Conservation (phyloP, 1,139 yeast species). For the Kurtzmaniella quercitrusa region DNA sequence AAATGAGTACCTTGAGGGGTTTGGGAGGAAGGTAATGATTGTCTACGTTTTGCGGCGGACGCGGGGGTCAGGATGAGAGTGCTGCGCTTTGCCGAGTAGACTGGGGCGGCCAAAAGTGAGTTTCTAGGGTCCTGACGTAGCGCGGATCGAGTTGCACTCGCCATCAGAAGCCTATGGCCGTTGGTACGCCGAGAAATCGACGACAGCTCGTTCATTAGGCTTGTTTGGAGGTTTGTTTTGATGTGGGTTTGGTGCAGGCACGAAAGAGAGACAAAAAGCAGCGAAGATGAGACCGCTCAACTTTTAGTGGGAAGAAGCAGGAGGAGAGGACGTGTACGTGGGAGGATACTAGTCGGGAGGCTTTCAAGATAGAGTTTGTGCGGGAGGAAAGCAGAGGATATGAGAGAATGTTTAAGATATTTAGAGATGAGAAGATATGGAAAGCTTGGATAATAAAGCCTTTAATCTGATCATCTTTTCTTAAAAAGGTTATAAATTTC, state of each 20-base stretch:
- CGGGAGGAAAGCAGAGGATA: no score
- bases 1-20: slow-evolving; percentile 18
- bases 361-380: background rate
- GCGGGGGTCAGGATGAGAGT: slow-evolving; percentile 41
- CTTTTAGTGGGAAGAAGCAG: background rate
- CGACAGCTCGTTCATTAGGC: slow-evolving; percentile 15
- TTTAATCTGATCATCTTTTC: no score
- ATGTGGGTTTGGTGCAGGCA: background rate
- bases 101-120: slow-evolving; percentile 7
- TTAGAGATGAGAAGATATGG: no score
- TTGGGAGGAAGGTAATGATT: slow-evolving; percentile 14
- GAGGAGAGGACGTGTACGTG: background rate
- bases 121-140: slow-evolving; percentile 10
- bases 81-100: slow-evolving; percentile 23
- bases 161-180: slow-evolving; percentile 33
- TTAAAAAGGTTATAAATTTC: no score
- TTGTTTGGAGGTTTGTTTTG: slow-evolving; percentile 2
- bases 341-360: background rate
- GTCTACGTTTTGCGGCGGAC: slow-evolving; percentile 30
- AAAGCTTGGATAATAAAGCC: no score
- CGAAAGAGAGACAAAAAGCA: background rate
- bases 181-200: slow-evolving; percentile 25
- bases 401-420: no score
- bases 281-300: no score
- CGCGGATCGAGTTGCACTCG: slow-evolving; percentile 33